Evolutionary conservation across 2,329 filamentous ascomycete species (phyloP).

Genomic region (Talaromyces islandicus): DNA sequence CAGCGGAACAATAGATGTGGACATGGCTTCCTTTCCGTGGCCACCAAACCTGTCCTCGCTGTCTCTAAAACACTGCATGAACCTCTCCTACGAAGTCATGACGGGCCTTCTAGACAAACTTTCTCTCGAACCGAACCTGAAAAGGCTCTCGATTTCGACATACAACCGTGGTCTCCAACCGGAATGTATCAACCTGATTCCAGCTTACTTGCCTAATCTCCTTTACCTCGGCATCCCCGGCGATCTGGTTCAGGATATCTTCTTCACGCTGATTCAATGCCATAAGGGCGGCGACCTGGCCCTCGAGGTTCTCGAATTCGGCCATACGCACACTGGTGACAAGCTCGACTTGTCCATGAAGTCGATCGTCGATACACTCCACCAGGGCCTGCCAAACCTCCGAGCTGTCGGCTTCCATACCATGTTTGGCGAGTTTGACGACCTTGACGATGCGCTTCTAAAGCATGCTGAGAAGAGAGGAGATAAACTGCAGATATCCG

Average conservation of each 20-base stretch:
- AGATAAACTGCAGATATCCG: not conserved
- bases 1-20: conserved; percentile 18
- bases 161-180: conserved; percentile 20
- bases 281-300: conserved; percentile 12
- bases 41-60: conserved; percentile 21
- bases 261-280: conserved; percentile 20
- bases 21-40: conserved; percentile 21
- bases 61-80: conserved; percentile 19
- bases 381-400: conserved; percentile 19
- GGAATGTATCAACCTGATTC: conserved; percentile 21
- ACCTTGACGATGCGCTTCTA: conserved; percentile 22
- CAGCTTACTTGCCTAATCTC: conserved; percentile 20
- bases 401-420: conserved; percentile 23
- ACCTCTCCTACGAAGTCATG: conserved; percentile 18
- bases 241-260: conserved; percentile 20
- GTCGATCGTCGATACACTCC: conserved; percentile 17
- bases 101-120: conserved; percentile 20
- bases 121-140: conserved; percentile 16
- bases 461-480: conserved; percentile 12
- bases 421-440: conserved; percentile 20
- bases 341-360: conserved; percentile 17
- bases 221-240: conserved; percentile 26
- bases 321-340: conserved; percentile 14
- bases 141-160: conserved; percentile 19
- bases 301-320: conserved; percentile 25